Evolutionary conservation across 2,329 filamentous ascomycete genomes (phyloP), one percentile per base, ranked within the genome.

Genomic region (Apiospora rasikravindrae): DNA sequence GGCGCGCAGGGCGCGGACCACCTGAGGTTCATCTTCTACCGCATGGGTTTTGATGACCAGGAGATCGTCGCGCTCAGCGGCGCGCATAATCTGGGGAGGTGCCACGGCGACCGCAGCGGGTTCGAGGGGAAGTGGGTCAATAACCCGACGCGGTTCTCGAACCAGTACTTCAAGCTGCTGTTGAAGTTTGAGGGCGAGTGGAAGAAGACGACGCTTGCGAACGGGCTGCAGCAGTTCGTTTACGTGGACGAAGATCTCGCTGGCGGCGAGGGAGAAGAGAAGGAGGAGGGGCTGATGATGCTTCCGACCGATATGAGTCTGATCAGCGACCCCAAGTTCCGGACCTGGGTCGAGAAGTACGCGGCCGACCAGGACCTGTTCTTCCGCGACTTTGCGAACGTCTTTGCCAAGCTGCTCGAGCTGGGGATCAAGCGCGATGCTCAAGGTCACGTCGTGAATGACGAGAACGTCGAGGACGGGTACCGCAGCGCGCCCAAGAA

Each of bases 31-130:
- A 94, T 98, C 85, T 98, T 98, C 84, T 89, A 91, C 82, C 94
- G 96, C 81, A 98, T 98, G 96, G 95, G 96, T 76, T 98, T 98
- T 88, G 91, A 94, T 83, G 96, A 98, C 85, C 93, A 92, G 79
- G 95, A 98, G 85, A 98, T 98, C 82, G 95, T 98, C 53, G 96
- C 96, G 44, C 89, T 98, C 71, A 89, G 88, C 29, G 95, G 94
- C 76, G 94, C 93, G 66, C 94, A 97, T 85, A 93, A 93, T 72
- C 89, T 97, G 26, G 95, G 95, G 72, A 93, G 95, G 76, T 96
- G 93, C 75, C 78, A 81, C 70, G 51, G 61, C 47, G 77, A 79
- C 71, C 74, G 78, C 67, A 76, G 77, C 64, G 80, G 81, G 1
- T 82, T 82, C 72, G 78, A 82, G 57, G 80, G 81, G 26, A 80